Conservation (phyloP, 2,329 filamentous ascomycete genomes). For the Calonectria pteridis region DNA sequence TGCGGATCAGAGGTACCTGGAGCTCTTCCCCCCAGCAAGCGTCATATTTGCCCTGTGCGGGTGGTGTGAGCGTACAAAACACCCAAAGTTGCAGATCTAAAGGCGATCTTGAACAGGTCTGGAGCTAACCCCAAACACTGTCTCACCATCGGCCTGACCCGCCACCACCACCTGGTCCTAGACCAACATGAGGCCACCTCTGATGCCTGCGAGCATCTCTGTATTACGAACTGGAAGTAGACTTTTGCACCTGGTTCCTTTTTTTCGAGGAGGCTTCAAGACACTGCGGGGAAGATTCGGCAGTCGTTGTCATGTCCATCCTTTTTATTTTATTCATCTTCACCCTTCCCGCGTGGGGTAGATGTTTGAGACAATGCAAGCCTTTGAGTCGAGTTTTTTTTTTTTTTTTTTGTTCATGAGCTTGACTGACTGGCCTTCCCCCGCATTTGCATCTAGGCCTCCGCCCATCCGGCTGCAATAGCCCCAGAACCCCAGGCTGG, state of each 20-base stretch:
- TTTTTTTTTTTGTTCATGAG: conserved; percentile 16
- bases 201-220: background rate
- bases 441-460: conserved; percentile 40
- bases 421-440: conserved; percentile 34
- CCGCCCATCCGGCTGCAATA: conserved; percentile 43
- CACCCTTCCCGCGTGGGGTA: background rate
- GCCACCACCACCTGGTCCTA: conserved; percentile 22
- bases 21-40: background rate
- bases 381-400: conserved; percentile 33
- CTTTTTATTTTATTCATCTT: background rate
- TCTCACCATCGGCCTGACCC: conserved; percentile 35
- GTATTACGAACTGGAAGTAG: background rate
- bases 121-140: conserved; percentile 29
- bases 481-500: conserved; percentile 35
- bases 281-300: background rate
- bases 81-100: conserved; percentile 31
- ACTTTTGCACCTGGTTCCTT: background rate
- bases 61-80: conserved; percentile 17
- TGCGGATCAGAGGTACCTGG: conserved; percentile 26
- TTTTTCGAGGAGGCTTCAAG: background rate
- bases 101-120: conserved; percentile 32
- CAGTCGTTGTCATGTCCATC: background rate
- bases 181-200: conserved; percentile 7
- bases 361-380: conserved; percentile 7
- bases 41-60: conserved; percentile 7